A percentile compares a stretch with the other conserved stretches of the same genome.
Conservation (phyloP, 2,329 filamentous ascomycete genomes). For the Salinomyces thailandicus region DNA sequence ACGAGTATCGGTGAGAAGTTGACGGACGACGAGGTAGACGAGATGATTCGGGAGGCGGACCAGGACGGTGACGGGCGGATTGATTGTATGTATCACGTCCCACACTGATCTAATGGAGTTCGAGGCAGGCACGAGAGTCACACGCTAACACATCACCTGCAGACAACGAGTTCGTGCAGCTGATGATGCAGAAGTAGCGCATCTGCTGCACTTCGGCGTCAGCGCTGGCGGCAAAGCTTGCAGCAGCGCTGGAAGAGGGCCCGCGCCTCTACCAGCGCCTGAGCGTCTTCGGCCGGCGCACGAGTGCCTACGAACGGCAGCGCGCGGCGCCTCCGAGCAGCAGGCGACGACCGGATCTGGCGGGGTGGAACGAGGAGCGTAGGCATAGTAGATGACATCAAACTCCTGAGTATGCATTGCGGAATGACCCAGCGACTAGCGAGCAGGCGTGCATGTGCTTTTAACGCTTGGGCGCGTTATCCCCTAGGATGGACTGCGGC, state of each 20-base stretch:
- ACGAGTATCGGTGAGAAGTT: constrained; percentile 54
- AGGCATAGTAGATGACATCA: too few relatives aligned
- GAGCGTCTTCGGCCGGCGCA: too few relatives aligned
- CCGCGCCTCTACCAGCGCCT: not conserved
- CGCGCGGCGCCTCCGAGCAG: too few relatives aligned
- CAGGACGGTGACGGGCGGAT: constrained; percentile 55
- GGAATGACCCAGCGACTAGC: too few relatives aligned
- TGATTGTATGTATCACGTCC: constrained; percentile 43
- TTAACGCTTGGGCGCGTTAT: too few relatives aligned
- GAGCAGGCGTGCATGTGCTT: too few relatives aligned
- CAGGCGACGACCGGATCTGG: too few relatives aligned
- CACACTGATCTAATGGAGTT: not conserved
- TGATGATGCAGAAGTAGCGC: constrained; percentile 46
- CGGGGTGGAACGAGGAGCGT: too few relatives aligned
- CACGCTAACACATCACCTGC: not conserved
- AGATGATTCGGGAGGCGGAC: constrained; percentile 56
- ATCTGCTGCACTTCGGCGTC: constrained; percentile 1
- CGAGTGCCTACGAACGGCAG: not conserved
- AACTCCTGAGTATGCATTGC: too few relatives aligned
- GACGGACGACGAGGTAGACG: constrained; percentile 53
- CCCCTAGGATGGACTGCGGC: too few relatives aligned
- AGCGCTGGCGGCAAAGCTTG: too few relatives aligned
- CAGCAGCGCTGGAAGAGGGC: too few relatives aligned
- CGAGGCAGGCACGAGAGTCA: not conserved
- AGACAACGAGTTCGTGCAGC: constrained; percentile 48